Evolutionary conservation across 352 stramenopile species (phyloP), one percentile per base, ranked within the genome.

Genomic region (Phytophthora pistaciae): DNA sequence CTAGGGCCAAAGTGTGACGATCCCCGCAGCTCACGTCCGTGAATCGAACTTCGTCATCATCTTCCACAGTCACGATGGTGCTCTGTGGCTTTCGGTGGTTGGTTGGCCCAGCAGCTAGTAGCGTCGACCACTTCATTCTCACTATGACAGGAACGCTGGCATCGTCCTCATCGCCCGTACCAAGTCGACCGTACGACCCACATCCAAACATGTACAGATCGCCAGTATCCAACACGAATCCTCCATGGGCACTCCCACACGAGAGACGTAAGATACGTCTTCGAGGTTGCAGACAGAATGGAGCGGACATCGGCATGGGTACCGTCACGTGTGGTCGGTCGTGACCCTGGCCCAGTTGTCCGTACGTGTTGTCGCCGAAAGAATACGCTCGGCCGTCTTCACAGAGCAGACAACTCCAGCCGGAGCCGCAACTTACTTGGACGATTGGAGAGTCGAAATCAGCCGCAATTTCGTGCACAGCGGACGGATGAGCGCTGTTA

Each of bases 201-300:
- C 83, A 88, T 2, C 84, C 86, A 64, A 92, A 91, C 84, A 89
- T 94, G 52, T 87, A 94, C 0, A 94, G 59, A 59, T 71, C 69
- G 1, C 86, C 86, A 13, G 38, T 60, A 42, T 92, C 83, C n/a
- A 86, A 48, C 10, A 94, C 67, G 27, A 91, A 89, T 8, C 84
- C 86, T 27, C 86, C 86, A 25, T 94, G 86, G 0, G 56, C 49
- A 48, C 72, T 75, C 3, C 86, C 86, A 56, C 84, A 91, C 5
- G 86, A 84, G 11, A 94, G 64, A 14, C 75, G 72, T 1, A 74
- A 48, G 38, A 94, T 88, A 53, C 64, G 58, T 46, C 71, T 36
- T 57, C 46, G 31, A 48, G 73, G 57, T n/a, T 46, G 44, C 18
- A 80, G 59, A 25, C 72, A 62, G 38, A 85, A 80, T 14, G 66